Evolutionary conservation across 805 yeast species (phyloP).

Genomic region (Ogataea allantospora): DNA sequence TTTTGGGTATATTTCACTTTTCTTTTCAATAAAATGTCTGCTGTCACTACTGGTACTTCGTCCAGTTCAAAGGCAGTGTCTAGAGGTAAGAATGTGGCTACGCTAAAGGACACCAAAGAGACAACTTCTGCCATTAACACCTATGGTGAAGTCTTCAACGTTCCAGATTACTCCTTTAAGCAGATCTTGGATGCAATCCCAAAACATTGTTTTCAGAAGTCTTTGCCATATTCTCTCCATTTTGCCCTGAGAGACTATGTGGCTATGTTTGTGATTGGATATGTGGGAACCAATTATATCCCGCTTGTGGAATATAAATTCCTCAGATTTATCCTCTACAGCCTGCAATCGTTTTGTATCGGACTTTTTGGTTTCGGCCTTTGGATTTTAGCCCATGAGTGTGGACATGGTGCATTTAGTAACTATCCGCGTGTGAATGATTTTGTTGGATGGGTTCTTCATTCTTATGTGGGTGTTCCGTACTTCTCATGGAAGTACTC

Average conservation of each 20-base stretch:
- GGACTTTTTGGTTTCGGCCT: constrained; percentile 56
- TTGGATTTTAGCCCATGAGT: constrained; percentile 64
- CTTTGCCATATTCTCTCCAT: constrained; percentile 45
- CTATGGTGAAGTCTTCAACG: constrained; percentile 52
- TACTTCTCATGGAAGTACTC: constrained; percentile 62
- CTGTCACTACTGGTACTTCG: constrained; percentile 15
- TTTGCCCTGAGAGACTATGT: constrained; percentile 54
- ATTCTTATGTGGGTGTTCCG: constrained; percentile 56
- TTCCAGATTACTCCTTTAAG: constrained; percentile 61
- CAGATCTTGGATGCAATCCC: constrained; percentile 59
- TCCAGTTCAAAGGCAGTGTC: constrained; percentile 13
- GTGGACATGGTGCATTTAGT: constrained; percentile 63
- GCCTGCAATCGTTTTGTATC: constrained; percentile 37
- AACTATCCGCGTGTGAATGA: constrained; percentile 54
- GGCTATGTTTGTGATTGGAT: constrained; percentile 43
- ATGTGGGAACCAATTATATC: constrained; percentile 41
- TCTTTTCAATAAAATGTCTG: constrained; percentile 12
- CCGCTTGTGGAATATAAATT: constrained; percentile 38
- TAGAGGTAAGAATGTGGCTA: constrained; percentile 24
- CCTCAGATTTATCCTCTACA: constrained; percentile 43
- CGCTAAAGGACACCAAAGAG: constrained; percentile 13
- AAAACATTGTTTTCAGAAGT: constrained; percentile 57
- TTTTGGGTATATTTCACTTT: neutral
- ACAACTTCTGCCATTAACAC: constrained; percentile 45
- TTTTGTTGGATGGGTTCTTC: constrained; percentile 58